Conservation (phyloP, 2,329 filamentous ascomycete species). For the Trichoderma koningiopsis region DNA sequence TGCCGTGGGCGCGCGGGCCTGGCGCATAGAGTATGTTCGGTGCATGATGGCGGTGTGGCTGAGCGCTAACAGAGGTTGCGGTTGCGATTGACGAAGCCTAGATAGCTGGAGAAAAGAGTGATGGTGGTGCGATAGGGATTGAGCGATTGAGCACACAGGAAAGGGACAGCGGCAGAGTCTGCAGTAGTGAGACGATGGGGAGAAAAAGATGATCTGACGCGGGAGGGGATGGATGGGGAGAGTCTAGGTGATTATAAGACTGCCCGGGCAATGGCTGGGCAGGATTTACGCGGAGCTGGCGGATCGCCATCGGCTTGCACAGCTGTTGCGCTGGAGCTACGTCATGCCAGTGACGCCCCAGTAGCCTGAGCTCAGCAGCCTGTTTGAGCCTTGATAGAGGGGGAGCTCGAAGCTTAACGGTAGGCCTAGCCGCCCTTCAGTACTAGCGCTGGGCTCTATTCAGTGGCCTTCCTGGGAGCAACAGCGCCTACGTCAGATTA, state of each 20-base stretch:
- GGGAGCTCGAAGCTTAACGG: slow-evolving; percentile 4
- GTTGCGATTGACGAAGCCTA: slow-evolving; percentile 14
- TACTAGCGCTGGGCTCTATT: neutral
- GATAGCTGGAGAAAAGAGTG: neutral
- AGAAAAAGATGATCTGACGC: neutral
- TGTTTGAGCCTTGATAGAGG: slow-evolving; percentile 9
- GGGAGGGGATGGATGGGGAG: slow-evolving; percentile 21
- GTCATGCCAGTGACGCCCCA: slow-evolving; percentile 16
- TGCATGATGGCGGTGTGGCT: slow-evolving; percentile 67
- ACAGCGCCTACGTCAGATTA: slow-evolving; percentile 15
- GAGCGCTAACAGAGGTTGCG: slow-evolving; percentile 29
- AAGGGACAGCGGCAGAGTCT: slow-evolving; percentile 10
- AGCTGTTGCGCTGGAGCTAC: slow-evolving; percentile 21
- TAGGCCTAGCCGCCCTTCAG: neutral
- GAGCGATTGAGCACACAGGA: slow-evolving; percentile 5
- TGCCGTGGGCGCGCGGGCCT: slow-evolving; percentile 91
- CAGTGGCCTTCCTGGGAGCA: neutral
- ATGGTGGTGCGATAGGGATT: slow-evolving; percentile 8
- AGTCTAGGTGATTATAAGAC: slow-evolving; percentile 24
- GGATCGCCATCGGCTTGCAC: slow-evolving; percentile 27
- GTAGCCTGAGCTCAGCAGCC: slow-evolving; percentile 2
- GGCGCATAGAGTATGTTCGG: slow-evolving; percentile 98
- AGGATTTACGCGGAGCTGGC: slow-evolving; percentile 24
- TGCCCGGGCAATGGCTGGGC: neutral
- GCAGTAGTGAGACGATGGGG: slow-evolving; percentile 11